Percentiles rank a stretch among this genome's conserved stretches.
These are phyloP conservation scores for Zea mays DNA, from an alignment of 176 grass and related monocot genomes.

Conservation along the genomic window Zm-B73-REFERENCE-NAM-5.0 NC_050103.1:121563501-121564000, in stretches of 20 bases:
- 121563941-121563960: slow-evolving; percentile 65
- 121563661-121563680: slow-evolving; percentile 47
- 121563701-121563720: slow-evolving; percentile 69
- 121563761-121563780: slow-evolving; percentile 61
- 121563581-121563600: slow-evolving; percentile 59
- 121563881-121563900: slow-evolving; percentile 52
- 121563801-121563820: slow-evolving; percentile 35
- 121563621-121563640: slow-evolving; percentile 66
- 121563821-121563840: slow-evolving; percentile 10
- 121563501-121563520: slow-evolving; percentile 43
- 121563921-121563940: slow-evolving; percentile 57
- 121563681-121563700: slow-evolving; percentile 76
- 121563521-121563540: slow-evolving; percentile 61
- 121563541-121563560: slow-evolving; percentile 38
- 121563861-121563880: slow-evolving; percentile 51
- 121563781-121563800: slow-evolving; percentile 52
- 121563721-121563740: slow-evolving; percentile 64
- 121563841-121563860: slow-evolving; percentile 44
- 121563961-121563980: slow-evolving; percentile 57
- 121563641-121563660: slow-evolving; percentile 52
- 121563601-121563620: slow-evolving; percentile 59
- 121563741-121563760: slow-evolving; percentile 81
- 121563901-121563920: slow-evolving; percentile 40
- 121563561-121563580: slow-evolving; percentile 39
- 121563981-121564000: slow-evolving; percentile 90